Percentiles rank a stretch among this genome's conserved stretches.
phyloP scores from a whole-genome alignment of 2,329 filamentous ascomycete species.

The Ceratocystis papillata region DNA sequence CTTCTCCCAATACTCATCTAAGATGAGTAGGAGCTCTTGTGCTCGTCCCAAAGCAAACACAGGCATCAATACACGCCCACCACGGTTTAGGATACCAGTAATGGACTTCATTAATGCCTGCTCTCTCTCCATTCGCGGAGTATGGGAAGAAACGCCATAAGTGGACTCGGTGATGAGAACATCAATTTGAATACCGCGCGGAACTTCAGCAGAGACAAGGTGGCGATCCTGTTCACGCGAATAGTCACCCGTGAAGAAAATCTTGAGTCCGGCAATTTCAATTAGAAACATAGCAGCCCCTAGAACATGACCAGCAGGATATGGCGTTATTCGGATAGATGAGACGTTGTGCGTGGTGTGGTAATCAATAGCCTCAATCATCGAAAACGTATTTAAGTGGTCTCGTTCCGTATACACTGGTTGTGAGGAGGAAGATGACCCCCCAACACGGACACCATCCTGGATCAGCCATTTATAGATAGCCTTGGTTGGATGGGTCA shows the following conservation, averaged over 20 bases:
- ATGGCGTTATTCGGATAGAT: slow-evolving; percentile 91
- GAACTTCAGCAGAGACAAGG: slow-evolving; percentile 85
- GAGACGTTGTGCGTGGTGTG: slow-evolving; percentile 96
- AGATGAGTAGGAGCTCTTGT: slow-evolving; percentile 83
- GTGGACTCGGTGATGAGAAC: slow-evolving; percentile 96
- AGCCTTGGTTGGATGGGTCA: slow-evolving; percentile 98
- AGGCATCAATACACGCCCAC: slow-evolving; percentile 84
- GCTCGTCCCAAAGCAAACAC: slow-evolving; percentile 91
- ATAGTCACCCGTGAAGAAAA: slow-evolving; percentile 96
- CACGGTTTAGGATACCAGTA: slow-evolving; percentile 79
- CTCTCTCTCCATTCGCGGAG: slow-evolving; percentile 81
- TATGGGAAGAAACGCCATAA: slow-evolving; percentile 88
- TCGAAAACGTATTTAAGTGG: slow-evolving; percentile 81
- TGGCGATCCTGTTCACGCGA: slow-evolving; percentile 91
- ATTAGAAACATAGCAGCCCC: slow-evolving; percentile 97
- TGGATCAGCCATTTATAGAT: slow-evolving; percentile 99
- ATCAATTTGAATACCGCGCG: slow-evolving; percentile 80
- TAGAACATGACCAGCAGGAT: slow-evolving; percentile 93
- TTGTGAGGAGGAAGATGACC: slow-evolving; percentile 56
- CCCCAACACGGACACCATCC: slow-evolving; percentile 85
- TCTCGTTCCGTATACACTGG: slow-evolving; percentile 91
- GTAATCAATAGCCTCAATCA: slow-evolving; percentile 96
- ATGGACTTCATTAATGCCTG: slow-evolving; percentile 92
- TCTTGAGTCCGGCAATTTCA: slow-evolving; percentile 91
- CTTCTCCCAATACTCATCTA: slow-evolving; percentile 93